Conservation (phyloP, 1,139 yeast genomes). For the Chernovozyma aurita region DNA sequence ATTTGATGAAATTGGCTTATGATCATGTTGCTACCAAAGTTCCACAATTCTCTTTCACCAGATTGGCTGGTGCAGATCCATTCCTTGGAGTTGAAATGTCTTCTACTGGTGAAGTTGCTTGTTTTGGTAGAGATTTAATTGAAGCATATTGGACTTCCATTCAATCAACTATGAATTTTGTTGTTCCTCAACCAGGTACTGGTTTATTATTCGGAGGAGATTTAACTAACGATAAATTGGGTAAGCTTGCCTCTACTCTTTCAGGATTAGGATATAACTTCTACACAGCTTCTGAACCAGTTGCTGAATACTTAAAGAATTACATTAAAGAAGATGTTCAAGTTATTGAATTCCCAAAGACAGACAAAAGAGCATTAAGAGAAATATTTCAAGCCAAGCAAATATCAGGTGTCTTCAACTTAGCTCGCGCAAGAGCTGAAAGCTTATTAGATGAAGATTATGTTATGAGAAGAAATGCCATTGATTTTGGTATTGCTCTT, state of each 20-base stretch:
- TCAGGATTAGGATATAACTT: slow-evolving; percentile 76
- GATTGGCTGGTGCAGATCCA: slow-evolving; percentile 98
- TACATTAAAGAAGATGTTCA: slow-evolving; percentile 49
- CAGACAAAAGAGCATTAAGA: slow-evolving; percentile 88
- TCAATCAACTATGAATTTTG: slow-evolving; percentile 95
- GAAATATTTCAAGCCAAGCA: slow-evolving; percentile 86
- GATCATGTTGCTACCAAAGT: slow-evolving; percentile 93
- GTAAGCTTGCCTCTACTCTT: slow-evolving; percentile 65
- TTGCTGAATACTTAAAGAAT: slow-evolving; percentile 59
- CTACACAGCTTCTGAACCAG: slow-evolving; percentile 71
- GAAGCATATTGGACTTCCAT: slow-evolving; percentile 98
- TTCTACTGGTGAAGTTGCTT: slow-evolving; percentile 97
- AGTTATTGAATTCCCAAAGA: slow-evolving; percentile 83
- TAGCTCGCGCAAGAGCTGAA: slow-evolving; percentile 88
- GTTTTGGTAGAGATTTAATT: slow-evolving; percentile 77
- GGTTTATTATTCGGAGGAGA: slow-evolving; percentile 96
- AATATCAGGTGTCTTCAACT: slow-evolving; percentile 83
- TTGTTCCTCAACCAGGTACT: slow-evolving; percentile 83
- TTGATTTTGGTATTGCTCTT: slow-evolving; percentile 93
- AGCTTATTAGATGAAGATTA: slow-evolving; percentile 82
- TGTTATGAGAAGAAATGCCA: slow-evolving; percentile 97
- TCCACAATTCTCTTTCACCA: slow-evolving; percentile 96
- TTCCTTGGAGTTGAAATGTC: slow-evolving; percentile 99
- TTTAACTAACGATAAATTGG: slow-evolving; percentile 63
- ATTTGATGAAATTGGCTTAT: slow-evolving; percentile 58